A percentile compares a stretch with the other conserved stretches of the same genome.
Evolutionary conservation across 371 early-diverging fungal genomes (phyloP).

Genomic region (Saksenaea oblongispora): DNA sequence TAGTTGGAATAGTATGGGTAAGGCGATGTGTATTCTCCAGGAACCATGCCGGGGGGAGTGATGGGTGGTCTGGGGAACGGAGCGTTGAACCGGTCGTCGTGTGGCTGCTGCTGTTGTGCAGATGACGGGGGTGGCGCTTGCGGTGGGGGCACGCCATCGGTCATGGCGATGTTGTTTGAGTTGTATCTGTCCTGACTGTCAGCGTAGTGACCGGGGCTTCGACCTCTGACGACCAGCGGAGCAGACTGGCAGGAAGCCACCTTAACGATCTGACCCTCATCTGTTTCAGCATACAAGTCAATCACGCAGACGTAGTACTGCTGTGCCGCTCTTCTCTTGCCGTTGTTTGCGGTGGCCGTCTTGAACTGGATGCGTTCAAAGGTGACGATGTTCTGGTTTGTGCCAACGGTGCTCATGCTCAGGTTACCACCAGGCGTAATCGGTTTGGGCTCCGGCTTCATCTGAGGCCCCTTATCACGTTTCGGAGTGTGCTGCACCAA

Average conservation of each 20-base stretch:
- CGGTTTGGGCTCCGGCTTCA: constrained; percentile 55
- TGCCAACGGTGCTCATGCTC: constrained; percentile 31
- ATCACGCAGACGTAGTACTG: constrained; percentile 75
- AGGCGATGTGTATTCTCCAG: constrained; percentile 10
- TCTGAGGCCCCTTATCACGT: constrained; percentile 85
- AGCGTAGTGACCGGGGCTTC: constrained; percentile 84
- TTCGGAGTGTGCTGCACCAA: constrained; percentile 86
- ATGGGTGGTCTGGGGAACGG: constrained; percentile 19
- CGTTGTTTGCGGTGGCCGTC: constrained; percentile 86
- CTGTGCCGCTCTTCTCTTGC: constrained; percentile 77
- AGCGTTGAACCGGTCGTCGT: constrained; percentile 13
- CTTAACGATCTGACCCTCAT: constrained; percentile 38
- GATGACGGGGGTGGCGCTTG: constrained; percentile 11
- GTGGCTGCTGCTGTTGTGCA: constrained; percentile 1
- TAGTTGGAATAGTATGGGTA: constrained; percentile 16
- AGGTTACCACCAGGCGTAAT: constrained; percentile 52
- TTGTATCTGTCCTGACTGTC: constrained; percentile 41
- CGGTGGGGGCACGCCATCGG: constrained; percentile 1
- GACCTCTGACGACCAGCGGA: constrained; percentile 81
- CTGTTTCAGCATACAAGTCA: constrained; percentile 61
- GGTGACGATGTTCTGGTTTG: constrained; percentile 50
- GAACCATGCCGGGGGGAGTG: constrained; percentile 22
- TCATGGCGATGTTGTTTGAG: constrained; percentile 12
- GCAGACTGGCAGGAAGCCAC: constrained; percentile 71
- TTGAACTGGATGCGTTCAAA: constrained; percentile 92